Conservation (phyloP, 352 stramenopile genomes). For the Phytophthora europaea region DNA sequence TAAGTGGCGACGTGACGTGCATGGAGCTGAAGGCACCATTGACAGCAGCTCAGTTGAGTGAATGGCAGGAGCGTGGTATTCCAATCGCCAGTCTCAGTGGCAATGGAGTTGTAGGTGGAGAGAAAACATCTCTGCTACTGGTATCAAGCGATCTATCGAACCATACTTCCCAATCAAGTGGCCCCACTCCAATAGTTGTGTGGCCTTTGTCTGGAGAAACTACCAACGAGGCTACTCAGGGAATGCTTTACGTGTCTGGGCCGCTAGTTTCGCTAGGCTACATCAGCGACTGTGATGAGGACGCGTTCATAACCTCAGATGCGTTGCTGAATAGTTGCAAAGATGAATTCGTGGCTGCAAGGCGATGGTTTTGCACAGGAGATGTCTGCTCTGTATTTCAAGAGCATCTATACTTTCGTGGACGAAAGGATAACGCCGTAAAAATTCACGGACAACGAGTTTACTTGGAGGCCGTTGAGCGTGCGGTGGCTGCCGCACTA, state of each 20-base stretch:
- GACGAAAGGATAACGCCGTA: slow-evolving; percentile 56
- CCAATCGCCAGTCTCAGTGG: slow-evolving; percentile 49
- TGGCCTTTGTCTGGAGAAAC: slow-evolving; percentile 10
- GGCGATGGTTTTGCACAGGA: slow-evolving; percentile 47
- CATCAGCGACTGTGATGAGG: slow-evolving; percentile 10
- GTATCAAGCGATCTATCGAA: slow-evolving; percentile 14
- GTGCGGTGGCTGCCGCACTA: slow-evolving; percentile 32
- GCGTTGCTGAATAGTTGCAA: not conserved
- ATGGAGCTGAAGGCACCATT: slow-evolving; percentile 45
- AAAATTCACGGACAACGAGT: slow-evolving; percentile 69
- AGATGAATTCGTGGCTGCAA: not conserved
- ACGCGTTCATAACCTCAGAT: slow-evolving; percentile 13
- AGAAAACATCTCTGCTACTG: slow-evolving; percentile 37
- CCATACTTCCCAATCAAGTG: not conserved
- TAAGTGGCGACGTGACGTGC: slow-evolving; percentile 70
- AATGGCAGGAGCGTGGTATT: slow-evolving; percentile 51
- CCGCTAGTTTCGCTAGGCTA: slow-evolving; percentile 49
- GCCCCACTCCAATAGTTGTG: slow-evolving; percentile 9
- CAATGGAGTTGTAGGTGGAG: slow-evolving; percentile 32
- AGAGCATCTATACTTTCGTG: slow-evolving; percentile 50
- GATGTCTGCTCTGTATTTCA: slow-evolving; percentile 52
- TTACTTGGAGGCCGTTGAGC: slow-evolving; percentile 62
- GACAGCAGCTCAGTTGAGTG: slow-evolving; percentile 8
- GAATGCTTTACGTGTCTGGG: slow-evolving; percentile 53
- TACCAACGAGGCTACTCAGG: slow-evolving; percentile 6